Base-by-base conservation (phyloP, 306 rosid species). In the Cicer yamashitae region DNA sequence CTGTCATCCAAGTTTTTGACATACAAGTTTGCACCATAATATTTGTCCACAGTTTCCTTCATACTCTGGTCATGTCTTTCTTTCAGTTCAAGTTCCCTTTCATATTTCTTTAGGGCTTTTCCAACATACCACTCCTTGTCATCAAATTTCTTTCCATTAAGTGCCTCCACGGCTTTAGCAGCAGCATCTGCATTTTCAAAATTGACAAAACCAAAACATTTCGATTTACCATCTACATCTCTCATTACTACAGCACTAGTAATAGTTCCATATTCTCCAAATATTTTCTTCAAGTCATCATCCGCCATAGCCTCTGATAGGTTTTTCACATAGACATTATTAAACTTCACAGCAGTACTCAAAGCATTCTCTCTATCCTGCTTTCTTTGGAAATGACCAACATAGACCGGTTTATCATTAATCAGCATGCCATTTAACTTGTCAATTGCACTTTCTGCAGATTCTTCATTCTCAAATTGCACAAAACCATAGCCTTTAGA, bases 101-200 rank as follows among this genome's bases (percentile, higher is more conserved):
- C 94, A 39, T 71, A 82, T 65, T 86, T 88, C 56, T 89, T 88
- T 76, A 80, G 86, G 47, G 93, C 96, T 79, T 88, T 89, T 47
- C 96, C 96, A 68, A 88, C 93, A 85, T 85, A 91, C 92, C 96
- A 86, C 57, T 91, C 89, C 81, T 89, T 89, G 0, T 85, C 87
- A 78, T 91, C 96, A 30, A 86, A 48, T 43, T 74, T 57, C 72
- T 84, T 85, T 41, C 90, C 90, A 79, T 89, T 89, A 58, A 91
- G 88, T 41, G 61, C 82, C 59, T 89, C 90, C 71, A 87, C 92
- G 51, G 97, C 93, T 1, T 79, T 80, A 25, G 89, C 93, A 67
- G 93, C 94, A 84, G 80, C 93, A 48, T 86, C 91, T 30, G 90
- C 82, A 59, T 81, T 78, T 43, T 88, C 97, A 82, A 86, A 88